Percentiles rank a stretch among this genome's conserved stretches.
Evolutionary conservation across 192 early-diverging fungal species (phyloP).

Genomic region (Fimicolochytrium jonesii): DNA sequence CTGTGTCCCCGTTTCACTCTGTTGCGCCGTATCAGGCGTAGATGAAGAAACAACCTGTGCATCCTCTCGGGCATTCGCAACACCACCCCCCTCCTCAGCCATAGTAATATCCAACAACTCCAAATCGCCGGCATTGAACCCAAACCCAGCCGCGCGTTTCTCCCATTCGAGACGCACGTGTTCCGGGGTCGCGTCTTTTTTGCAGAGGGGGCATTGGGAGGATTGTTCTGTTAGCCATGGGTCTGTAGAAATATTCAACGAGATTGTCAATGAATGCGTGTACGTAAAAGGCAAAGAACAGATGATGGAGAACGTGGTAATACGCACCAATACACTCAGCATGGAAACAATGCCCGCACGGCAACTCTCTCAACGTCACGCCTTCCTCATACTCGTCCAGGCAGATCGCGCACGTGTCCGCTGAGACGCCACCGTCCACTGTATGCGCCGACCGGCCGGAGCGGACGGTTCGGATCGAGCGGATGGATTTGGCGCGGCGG

Average conservation of each 20-base stretch:
- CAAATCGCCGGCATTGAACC: conserved; percentile 8
- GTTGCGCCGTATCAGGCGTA: no score
- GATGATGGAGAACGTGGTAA: not conserved
- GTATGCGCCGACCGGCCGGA: not conserved
- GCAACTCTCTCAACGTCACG: conserved; percentile 52
- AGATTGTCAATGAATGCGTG: no score
- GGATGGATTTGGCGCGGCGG: not conserved
- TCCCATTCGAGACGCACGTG: conserved; percentile 7
- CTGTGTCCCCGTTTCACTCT: no score
- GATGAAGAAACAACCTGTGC: no score
- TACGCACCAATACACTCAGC: conserved; percentile 56
- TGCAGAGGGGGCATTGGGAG: conserved; percentile 18
- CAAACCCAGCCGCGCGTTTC: conserved; percentile 15
- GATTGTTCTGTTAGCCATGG: conserved; percentile 20
- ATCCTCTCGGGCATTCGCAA: no score
- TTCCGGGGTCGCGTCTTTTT: conserved; percentile 16
- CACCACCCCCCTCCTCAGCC: no score
- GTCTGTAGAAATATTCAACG: no score
- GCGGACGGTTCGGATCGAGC: not conserved
- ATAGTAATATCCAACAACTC: not conserved
- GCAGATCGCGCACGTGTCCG: conserved; percentile 63
- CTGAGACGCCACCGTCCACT: conserved; percentile 4
- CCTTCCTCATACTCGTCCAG: conserved; percentile 60
- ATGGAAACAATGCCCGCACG: conserved; percentile 64
- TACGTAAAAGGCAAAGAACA: no score